A percentile compares a stretch with the other conserved stretches of the same genome.
Conservation (phyloP, 1,284 basidiomycete genomes). For the Grifola frondosa region DNA sequence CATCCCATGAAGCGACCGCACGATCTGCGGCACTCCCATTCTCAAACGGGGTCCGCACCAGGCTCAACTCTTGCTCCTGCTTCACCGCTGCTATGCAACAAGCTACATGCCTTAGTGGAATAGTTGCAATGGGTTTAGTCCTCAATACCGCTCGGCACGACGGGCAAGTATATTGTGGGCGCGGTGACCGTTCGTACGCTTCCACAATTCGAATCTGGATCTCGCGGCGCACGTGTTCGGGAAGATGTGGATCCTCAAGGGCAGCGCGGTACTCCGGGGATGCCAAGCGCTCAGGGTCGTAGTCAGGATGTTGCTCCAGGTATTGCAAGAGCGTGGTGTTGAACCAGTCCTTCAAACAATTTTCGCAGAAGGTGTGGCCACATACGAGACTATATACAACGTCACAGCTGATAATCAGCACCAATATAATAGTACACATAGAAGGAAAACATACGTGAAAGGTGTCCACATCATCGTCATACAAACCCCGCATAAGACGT, state of each 20-base stretch:
- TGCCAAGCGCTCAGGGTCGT: constrained; percentile 32
- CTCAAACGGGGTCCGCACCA: no score
- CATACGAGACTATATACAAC: constrained; percentile 51
- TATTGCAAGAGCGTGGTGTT: constrained; percentile 49
- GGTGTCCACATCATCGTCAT: constrained; percentile 60
- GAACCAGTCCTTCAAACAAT: constrained; percentile 70
- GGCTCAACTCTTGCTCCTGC: no score
- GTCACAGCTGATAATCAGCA: constrained; percentile 10
- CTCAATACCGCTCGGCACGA: constrained; percentile 53
- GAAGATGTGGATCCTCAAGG: constrained; percentile 19
- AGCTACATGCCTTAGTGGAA: no score
- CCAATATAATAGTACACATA: constrained; percentile 4
- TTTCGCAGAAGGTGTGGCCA: constrained; percentile 68
- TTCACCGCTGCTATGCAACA: no score
- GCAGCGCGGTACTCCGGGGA: constrained; percentile 13
- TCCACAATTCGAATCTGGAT: constrained; percentile 20
- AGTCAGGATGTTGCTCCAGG: constrained; percentile 45
- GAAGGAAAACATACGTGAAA: constrained; percentile 47
- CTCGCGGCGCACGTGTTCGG: constrained; percentile 22
- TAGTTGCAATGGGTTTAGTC: constrained; percentile 49
- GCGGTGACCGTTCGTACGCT: constrained; percentile 22
- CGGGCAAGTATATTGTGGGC: constrained; percentile 64
- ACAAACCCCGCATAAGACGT: constrained; percentile 62
- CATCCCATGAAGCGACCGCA: no score
- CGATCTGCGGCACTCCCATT: no score